A percentile compares a stretch with the other conserved stretches of the same genome.
Evolutionary conservation across 164 flowering plant species (phyloP).

Genomic region (Echeveria elegans): DNA sequence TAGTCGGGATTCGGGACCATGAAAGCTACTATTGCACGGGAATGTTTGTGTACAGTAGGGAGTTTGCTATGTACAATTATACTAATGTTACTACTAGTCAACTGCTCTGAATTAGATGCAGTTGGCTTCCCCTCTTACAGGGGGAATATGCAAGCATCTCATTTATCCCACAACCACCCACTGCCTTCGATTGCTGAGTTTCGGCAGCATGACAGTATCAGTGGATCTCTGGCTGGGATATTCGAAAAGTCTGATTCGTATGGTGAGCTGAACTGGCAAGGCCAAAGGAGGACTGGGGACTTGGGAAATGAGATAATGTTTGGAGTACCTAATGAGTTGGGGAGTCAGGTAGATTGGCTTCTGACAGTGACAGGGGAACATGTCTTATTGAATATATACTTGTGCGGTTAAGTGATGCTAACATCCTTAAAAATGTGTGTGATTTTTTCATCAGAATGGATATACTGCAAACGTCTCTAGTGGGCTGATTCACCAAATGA

Average conservation of each 20-base stretch:
- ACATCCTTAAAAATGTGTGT: not conserved
- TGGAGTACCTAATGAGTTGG: not conserved
- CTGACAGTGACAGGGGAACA: too few species aligned
- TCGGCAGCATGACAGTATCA: not conserved
- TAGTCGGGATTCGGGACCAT: not conserved
- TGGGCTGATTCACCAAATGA: slow-evolving; percentile 6
- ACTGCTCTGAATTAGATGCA: not conserved
- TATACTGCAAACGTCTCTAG: not conserved
- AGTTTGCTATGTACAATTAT: not conserved
- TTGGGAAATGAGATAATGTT: not conserved
- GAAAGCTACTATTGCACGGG: not conserved
- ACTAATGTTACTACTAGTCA: not conserved
- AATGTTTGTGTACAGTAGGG: not conserved
- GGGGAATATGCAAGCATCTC: not conserved
- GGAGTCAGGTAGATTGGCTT: not conserved
- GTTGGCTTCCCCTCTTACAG: not conserved
- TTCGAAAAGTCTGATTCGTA: not conserved
- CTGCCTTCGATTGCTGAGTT: not conserved
- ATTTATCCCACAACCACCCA: not conserved
- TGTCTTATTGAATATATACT: not conserved
- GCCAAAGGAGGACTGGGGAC: not conserved
- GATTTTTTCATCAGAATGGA: not conserved
- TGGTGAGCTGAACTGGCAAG: not conserved
- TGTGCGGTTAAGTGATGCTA: not conserved
- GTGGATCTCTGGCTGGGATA: not conserved